Evolutionary conservation across 73 alveolate species (phyloP).

Genomic region (Paramecium biaurelia): DNA sequence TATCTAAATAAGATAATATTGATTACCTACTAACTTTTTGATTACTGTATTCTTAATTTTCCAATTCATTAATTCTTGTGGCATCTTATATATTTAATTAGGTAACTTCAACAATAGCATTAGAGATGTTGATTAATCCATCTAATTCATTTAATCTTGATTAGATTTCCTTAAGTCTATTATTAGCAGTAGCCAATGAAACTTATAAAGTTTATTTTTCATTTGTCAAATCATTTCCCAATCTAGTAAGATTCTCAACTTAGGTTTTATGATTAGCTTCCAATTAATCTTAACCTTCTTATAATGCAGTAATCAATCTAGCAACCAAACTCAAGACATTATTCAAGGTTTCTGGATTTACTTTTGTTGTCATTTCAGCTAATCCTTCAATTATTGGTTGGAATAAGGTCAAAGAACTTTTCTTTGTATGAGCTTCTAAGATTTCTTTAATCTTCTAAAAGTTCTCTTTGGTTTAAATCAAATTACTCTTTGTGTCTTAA

Average conservation of each 20-base stretch:
- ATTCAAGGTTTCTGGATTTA: constrained; percentile 38
- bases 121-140: constrained; percentile 41
- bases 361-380: constrained; percentile 52
- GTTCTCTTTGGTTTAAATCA: constrained; percentile 35
- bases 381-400: constrained; percentile 47
- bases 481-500: constrained; percentile 12
- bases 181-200: constrained; percentile 46
- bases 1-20: background rate
- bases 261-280: constrained; percentile 14
- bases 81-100: background rate
- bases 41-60: background rate
- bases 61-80: background rate
- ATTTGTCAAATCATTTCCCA: constrained; percentile 17
- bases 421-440: constrained; percentile 42
- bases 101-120: constrained; percentile 54
- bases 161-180: constrained; percentile 23
- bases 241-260: constrained; percentile 13
- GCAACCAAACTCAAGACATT: constrained; percentile 36
- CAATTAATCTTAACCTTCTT: constrained; percentile 48
- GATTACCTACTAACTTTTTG: constrained; percentile 51
- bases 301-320: constrained; percentile 34
- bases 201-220: constrained; percentile 35
- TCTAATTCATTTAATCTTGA: constrained; percentile 54
- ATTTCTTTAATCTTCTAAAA: constrained; percentile 42
- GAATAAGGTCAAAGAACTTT: background rate